phyloP scores from a whole-genome alignment of 805 yeast genomes.

The Kodamaea lidongshanica region DNA sequence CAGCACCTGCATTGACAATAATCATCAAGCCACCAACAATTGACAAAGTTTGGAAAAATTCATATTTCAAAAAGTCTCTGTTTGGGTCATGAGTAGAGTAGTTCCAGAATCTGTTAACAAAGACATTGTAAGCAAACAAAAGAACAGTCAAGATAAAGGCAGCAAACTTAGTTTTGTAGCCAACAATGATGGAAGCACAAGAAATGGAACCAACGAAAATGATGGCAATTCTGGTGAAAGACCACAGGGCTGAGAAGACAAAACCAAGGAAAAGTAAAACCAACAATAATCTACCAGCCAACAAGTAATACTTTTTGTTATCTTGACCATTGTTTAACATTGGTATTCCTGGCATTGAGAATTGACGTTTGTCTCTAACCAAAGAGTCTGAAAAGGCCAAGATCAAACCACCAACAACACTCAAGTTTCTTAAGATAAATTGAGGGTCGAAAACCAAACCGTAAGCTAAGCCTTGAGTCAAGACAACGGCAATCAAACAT shows the following conservation, averaged over 20 bases:
- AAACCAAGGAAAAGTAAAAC: conserved; percentile 82
- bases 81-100: conserved; percentile 62
- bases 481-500: conserved; percentile 61
- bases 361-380: conserved; percentile 65
- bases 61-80: conserved; percentile 87
- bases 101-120: conserved; percentile 86
- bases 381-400: conserved; percentile 83
- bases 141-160: conserved; percentile 67
- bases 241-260: conserved; percentile 70
- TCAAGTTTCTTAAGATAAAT: conserved; percentile 79
- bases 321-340: conserved; percentile 60
- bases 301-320: conserved; percentile 69
- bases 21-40: conserved; percentile 90
- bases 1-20: conserved; percentile 94
- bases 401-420: conserved; percentile 87
- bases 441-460: conserved; percentile 77
- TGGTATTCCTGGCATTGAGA: conserved; percentile 69
- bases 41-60: conserved; percentile 88
- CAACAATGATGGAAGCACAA: conserved; percentile 77
- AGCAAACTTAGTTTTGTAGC: conserved; percentile 86
- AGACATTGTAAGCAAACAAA: conserved; percentile 67
- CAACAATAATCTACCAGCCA: conserved; percentile 84
- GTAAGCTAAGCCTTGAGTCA: conserved; percentile 80
- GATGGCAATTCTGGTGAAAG: conserved; percentile 54
- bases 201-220: conserved; percentile 64